Percentiles rank a stretch among this genome's conserved stretches.
Evolutionary conservation across 2,329 filamentous ascomycete species (phyloP).

Genomic region (Neofusicoccum sp.): DNA sequence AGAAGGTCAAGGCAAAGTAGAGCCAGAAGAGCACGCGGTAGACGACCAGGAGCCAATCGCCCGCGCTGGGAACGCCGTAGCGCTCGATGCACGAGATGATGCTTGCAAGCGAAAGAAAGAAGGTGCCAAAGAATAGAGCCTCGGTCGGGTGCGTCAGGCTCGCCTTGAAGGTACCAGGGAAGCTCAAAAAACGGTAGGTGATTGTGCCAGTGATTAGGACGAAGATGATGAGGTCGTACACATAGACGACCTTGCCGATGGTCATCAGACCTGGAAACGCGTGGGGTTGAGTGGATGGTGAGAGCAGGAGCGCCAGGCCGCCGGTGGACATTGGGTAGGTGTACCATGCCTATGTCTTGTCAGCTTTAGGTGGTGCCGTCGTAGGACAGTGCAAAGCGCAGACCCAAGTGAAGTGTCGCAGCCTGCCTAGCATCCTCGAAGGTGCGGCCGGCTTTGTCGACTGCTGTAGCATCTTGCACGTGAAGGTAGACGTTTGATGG

Average conservation of each 20-base stretch:
- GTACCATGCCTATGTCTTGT: conserved; percentile 50
- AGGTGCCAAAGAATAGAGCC: conserved; percentile 48
- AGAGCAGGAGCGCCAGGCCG: conserved; percentile 45
- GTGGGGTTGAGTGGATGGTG: conserved; percentile 39
- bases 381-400: too few species aligned
- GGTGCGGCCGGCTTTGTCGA: too few species aligned
- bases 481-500: too few species aligned
- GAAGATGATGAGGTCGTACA: conserved; percentile 52
- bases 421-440: too few species aligned
- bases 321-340: conserved; percentile 50
- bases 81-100: conserved; percentile 44
- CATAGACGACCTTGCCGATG: conserved; percentile 52
- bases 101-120: conserved; percentile 43
- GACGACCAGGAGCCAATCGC: conserved; percentile 40
- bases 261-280: conserved; percentile 49
- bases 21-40: conserved; percentile 45
- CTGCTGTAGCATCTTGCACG: too few species aligned
- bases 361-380: too few species aligned
- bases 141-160: conserved; percentile 53
- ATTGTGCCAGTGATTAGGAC: conserved; percentile 31
- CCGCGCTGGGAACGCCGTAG: conserved; percentile 39
- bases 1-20: conserved; percentile 42
- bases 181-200: conserved; percentile 45
- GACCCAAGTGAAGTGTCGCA: too few species aligned
- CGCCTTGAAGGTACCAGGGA: conserved; percentile 43